Percentiles rank a stretch among this genome's conserved stretches.
Evolutionary conservation across 371 early-diverging fungal genomes (phyloP).

Genomic region (Mortierella sp.): DNA sequence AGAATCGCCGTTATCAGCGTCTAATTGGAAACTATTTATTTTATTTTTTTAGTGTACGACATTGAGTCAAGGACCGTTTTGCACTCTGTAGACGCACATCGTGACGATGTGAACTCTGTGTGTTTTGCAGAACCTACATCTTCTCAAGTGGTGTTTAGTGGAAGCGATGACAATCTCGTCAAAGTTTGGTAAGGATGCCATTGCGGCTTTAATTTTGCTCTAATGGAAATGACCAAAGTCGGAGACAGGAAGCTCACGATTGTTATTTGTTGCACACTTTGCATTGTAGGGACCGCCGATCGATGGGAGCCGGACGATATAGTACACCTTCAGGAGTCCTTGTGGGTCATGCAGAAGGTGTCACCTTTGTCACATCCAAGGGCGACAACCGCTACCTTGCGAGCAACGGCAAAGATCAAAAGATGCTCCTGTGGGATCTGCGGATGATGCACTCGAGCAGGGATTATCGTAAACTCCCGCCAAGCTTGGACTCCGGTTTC

Average conservation of each 20-base stretch:
- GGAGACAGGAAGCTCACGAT: not conserved
- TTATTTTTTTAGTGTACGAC: slow-evolving; percentile 64
- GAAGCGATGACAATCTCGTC: slow-evolving; percentile 71
- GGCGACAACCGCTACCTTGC: slow-evolving; percentile 74
- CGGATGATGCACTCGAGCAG: slow-evolving; percentile 59
- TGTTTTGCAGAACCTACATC: slow-evolving; percentile 71
- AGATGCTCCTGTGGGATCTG: slow-evolving; percentile 78
- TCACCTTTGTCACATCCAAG: slow-evolving; percentile 74
- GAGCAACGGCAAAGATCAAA: slow-evolving; percentile 68
- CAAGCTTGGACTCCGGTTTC: slow-evolving; percentile 13
- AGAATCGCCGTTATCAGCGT: not conserved
- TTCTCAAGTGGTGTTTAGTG: slow-evolving; percentile 71
- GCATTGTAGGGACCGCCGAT: slow-evolving; percentile 67
- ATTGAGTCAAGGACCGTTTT: slow-evolving; percentile 64
- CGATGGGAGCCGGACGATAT: slow-evolving; percentile 54
- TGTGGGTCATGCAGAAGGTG: slow-evolving; percentile 78
- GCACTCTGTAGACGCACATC: slow-evolving; percentile 62
- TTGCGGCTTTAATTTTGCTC: too few relatives aligned
- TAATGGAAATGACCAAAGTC: not conserved
- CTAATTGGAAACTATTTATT: not conserved
- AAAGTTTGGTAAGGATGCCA: slow-evolving; percentile 65
- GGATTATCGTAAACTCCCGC: slow-evolving; percentile 16
- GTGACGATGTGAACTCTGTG: slow-evolving; percentile 71
- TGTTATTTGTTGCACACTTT: not conserved
- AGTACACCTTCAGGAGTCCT: slow-evolving; percentile 69